Evolutionary conservation across 78 protist species (phyloP), one percentile per base, ranked within the genome.

Genomic region (Chrysochromulina parva): DNA sequence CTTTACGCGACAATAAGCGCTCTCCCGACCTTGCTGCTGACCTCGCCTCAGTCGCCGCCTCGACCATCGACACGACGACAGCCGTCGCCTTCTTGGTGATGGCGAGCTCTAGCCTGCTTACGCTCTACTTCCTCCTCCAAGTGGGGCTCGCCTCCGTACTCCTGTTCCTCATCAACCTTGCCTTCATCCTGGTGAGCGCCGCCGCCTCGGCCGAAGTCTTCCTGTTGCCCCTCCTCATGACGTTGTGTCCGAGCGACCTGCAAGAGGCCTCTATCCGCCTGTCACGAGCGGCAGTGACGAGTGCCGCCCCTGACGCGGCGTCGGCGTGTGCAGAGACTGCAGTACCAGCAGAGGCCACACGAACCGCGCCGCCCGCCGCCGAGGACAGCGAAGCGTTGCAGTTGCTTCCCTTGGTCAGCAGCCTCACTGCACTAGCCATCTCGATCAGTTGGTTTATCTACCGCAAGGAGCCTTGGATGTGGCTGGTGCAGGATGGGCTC

Each of bases 401-500:
- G 9, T 14, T 13, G 54, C 80, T 48, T 3, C 16, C 7, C 52
- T 38, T 1, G 26, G 10, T 26, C 20, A 9, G 80, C 7, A 1
- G 76, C 76, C 53, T 52, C 50, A 38, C 80, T 3, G 24, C 24
- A 38, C 24, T 26, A 13, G 80, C 24, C 19, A 20, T 71, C 11
- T 48, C 14, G 14, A 52, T 26, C 28, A 6, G n/a, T 14, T 71
- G 6, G 28, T 38, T 20, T 16, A 19, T 20, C 24, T 38, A 14
- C 22, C n/a, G 84, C 38, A 13, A 19, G 14, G 84, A 55, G 58
- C 22, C 53, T 55, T 74, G 54, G 52, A 57, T 57, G 84, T 74
- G 84, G 84, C 57, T 57, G 55, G 57, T 74, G 84, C 84, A 74
- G 84, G 84, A 74, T 57, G 14, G 16, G 24, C 19, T 74, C 16